Percentiles rank a stretch among this genome's conserved stretches.
These are phyloP conservation scores for Penstemon eatonii DNA, from an alignment of 257 asterid genomes.

Conservation along the genomic window DNA sequence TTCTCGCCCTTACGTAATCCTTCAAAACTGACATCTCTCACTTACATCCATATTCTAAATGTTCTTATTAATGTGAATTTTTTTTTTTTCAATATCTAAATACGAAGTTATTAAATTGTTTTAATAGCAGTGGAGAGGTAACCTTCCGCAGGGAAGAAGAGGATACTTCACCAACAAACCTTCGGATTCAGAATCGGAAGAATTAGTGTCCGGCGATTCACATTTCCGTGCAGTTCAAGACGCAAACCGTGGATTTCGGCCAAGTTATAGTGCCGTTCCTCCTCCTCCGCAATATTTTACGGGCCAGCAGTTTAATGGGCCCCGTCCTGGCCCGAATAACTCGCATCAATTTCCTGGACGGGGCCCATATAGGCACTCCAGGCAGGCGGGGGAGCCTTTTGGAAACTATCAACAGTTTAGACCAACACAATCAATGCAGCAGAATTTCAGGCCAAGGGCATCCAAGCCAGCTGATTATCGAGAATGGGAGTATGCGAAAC, in stretches of 20 bases:
- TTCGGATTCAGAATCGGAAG: conserved; percentile 25
- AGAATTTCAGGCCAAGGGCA: conserved; percentile 45
- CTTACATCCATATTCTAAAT: not conserved
- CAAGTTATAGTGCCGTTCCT: conserved; percentile 41
- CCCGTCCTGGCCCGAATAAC: conserved; percentile 32
- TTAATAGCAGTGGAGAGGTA: conserved; percentile 47
- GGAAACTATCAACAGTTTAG: conserved; percentile 51
- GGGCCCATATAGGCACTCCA: conserved; percentile 33
- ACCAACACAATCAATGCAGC: conserved; percentile 44
- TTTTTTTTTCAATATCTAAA: not conserved
- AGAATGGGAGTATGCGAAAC: conserved; percentile 70
- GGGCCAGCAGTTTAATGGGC: conserved; percentile 36
- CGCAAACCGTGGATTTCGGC: conserved; percentile 56
- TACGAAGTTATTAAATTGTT: conserved; percentile 2
- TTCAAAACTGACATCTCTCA: conserved; percentile 13
- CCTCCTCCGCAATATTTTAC: conserved; percentile 38
- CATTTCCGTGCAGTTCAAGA: conserved; percentile 46
- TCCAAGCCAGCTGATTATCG: conserved; percentile 67
- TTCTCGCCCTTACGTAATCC: conserved; percentile 48
- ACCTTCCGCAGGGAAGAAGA: conserved; percentile 51
- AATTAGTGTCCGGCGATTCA: conserved; percentile 56
- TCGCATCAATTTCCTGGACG: conserved; percentile 26
- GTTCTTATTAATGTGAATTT: not conserved
- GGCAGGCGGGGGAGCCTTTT: conserved; percentile 27
- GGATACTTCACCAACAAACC: conserved; percentile 50